Percentiles rank a stretch among this genome's conserved stretches.
Conservation (phyloP, 352 stramenopile species). For the Pythium biforme region DNA sequence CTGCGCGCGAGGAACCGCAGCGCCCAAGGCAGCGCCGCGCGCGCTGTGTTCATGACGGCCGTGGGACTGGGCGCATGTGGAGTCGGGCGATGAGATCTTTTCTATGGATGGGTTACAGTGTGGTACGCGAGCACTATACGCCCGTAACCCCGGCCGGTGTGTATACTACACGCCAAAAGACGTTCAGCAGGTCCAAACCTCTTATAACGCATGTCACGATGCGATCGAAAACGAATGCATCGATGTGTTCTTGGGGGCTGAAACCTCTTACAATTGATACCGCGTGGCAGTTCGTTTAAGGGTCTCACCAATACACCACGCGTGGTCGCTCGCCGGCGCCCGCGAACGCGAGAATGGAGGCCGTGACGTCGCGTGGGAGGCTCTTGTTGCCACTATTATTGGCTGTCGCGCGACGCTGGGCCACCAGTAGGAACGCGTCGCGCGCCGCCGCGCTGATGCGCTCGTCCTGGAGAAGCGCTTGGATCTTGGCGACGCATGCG, state of each 20-base stretch:
- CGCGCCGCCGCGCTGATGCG: background rate
- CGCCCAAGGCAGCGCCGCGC: background rate
- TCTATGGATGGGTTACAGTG: no score
- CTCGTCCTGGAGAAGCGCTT: background rate
- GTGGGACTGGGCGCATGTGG: no score
- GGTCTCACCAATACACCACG: background rate
- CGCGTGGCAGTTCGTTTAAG: background rate
- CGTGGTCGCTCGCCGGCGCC: no score
- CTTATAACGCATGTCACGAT: no score
- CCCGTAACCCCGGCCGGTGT: no score
- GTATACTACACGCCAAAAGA: no score
- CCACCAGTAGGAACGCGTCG: background rate
- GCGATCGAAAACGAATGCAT: no score
- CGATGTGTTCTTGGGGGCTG: background rate
- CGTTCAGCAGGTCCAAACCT: no score
- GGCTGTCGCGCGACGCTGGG: no score
- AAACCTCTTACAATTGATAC: background rate
- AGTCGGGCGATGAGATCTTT: no score
- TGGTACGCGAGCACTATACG: no score
- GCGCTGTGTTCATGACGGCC: background rate
- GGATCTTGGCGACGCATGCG: background rate
- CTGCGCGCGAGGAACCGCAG: conserved; percentile 5
- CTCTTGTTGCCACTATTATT: no score
- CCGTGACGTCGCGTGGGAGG: background rate
- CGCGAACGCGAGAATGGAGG: background rate